Percentiles rank a stretch among this genome's conserved stretches.
Conservation (phyloP, 2,329 filamentous ascomycete species). For the Parastagonospora avenae region DNA sequence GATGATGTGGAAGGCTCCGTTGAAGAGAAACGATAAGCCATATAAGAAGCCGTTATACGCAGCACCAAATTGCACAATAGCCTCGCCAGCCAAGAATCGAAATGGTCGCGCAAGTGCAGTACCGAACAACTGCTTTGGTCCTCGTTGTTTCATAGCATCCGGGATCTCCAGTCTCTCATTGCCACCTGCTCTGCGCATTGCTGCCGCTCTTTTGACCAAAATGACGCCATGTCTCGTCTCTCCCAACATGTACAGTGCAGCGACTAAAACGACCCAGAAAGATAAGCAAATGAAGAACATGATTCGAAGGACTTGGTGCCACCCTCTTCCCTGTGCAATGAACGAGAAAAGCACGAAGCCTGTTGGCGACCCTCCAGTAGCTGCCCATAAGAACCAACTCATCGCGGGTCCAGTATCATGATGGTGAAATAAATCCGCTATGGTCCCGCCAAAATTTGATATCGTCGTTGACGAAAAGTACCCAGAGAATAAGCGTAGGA, state of each 20-base stretch:
- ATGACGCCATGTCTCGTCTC: constrained; percentile 55
- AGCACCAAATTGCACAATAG: constrained; percentile 56
- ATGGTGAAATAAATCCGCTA: constrained; percentile 53
- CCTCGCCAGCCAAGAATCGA: constrained; percentile 53
- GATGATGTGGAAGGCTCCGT: constrained; percentile 56
- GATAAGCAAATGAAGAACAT: constrained; percentile 53
- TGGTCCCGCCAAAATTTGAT: constrained; percentile 51
- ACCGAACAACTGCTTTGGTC: constrained; percentile 47
- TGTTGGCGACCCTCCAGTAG: constrained; percentile 53
- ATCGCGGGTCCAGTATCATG: constrained; percentile 50
- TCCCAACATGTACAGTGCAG: constrained; percentile 43
- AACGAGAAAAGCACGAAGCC: constrained; percentile 55
- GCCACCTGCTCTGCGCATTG: constrained; percentile 30
- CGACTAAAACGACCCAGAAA: constrained; percentile 51
- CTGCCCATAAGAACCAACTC: constrained; percentile 54
- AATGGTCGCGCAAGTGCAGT: constrained; percentile 55
- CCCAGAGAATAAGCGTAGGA: constrained; percentile 52
- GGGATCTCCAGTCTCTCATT: constrained; percentile 41
- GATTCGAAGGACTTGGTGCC: constrained; percentile 54
- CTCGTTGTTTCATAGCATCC: constrained; percentile 47
- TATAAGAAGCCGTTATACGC: constrained; percentile 58
- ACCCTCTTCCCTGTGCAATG: constrained; percentile 50
- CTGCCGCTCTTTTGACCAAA: constrained; percentile 43
- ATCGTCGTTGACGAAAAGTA: constrained; percentile 51
- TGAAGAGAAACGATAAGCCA: constrained; percentile 57